Conservation (phyloP, 371 early-diverging fungal genomes). For the Apophysomyces variabilis region DNA sequence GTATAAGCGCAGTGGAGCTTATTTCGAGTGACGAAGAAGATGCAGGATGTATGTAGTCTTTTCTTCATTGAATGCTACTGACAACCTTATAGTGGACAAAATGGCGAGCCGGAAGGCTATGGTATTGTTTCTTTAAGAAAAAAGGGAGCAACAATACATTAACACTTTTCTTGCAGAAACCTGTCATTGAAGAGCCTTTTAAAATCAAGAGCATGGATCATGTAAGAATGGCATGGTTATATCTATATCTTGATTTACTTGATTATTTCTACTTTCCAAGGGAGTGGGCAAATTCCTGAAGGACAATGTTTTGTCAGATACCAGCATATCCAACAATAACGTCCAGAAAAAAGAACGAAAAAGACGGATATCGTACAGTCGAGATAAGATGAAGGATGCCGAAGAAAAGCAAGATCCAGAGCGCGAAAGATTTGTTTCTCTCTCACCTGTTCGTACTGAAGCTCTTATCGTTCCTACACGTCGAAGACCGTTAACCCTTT, state of each 20-base stretch:
- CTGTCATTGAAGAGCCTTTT: neutral
- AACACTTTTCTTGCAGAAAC: neutral
- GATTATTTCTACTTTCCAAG: neutral
- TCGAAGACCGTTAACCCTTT: too few relatives aligned
- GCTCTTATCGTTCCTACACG: too few relatives aligned
- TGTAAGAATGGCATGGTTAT: neutral
- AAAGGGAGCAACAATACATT: neutral
- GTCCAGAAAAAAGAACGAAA: neutral
- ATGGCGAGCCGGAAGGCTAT: neutral
- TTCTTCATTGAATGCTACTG: neutral
- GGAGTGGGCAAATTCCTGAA: neutral
- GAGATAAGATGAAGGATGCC: neutral
- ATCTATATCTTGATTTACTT: neutral
- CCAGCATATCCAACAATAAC: neutral
- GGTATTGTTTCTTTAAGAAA: neutral
- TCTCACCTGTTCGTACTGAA: too few relatives aligned
- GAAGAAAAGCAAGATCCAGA: neutral
- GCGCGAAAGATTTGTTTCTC: neutral
- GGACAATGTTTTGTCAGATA: neutral
- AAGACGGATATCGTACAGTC: neutral
- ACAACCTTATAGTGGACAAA: neutral
- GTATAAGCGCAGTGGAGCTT: neutral
- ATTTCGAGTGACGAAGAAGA: conserved; percentile 5
- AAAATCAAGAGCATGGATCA: neutral
- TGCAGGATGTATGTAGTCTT: neutral